A percentile compares a stretch with the other conserved stretches of the same genome.
phyloP scores from a whole-genome alignment of 345 rosid species.

The Rubroshorea leprosula region DNA sequence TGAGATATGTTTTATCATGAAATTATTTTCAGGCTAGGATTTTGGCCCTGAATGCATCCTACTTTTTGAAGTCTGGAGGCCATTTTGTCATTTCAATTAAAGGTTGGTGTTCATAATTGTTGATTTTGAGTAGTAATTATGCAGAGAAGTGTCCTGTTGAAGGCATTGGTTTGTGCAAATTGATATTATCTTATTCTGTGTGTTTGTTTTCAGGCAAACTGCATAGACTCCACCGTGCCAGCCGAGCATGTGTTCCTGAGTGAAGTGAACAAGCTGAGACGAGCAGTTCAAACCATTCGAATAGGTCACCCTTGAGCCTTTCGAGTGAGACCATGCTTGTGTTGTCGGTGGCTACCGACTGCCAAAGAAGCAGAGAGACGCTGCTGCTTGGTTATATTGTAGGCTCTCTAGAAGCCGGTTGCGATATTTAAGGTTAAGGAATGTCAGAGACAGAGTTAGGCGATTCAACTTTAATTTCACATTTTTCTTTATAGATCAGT shows the following conservation, averaged over 20 bases:
- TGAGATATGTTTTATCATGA: not conserved
- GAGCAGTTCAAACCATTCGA: conserved; percentile 87
- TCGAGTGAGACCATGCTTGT: conserved; percentile 95
- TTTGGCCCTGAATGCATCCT: conserved; percentile 77
- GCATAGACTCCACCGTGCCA: conserved; percentile 84
- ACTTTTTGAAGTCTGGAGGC: conserved; percentile 86
- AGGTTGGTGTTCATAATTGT: conserved; percentile 42
- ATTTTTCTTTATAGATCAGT: too few relatives aligned
- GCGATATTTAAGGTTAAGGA: too few relatives aligned
- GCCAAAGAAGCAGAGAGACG: conserved; percentile 70
- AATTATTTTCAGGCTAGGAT: conserved; percentile 73
- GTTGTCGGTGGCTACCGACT: conserved; percentile 82
- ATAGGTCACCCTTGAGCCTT: conserved; percentile 92
- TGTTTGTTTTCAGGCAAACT: conserved; percentile 64
- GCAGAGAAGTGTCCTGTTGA: too few relatives aligned
- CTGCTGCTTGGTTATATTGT: conserved; percentile 11
- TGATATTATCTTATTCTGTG: not conserved
- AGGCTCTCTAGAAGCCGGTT: not conserved
- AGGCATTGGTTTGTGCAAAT: not conserved
- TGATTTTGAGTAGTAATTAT: not conserved
- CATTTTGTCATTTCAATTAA: conserved; percentile 97
- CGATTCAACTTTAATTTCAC: too few relatives aligned
- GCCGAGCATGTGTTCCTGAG: conserved; percentile 79
- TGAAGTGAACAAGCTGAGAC: conserved; percentile 83
- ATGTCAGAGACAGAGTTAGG: too few relatives aligned